Evolutionary conservation across 768 basidiomycete species (phyloP), one percentile per base, ranked within the genome.

Genomic region (Daedalea quercina): DNA sequence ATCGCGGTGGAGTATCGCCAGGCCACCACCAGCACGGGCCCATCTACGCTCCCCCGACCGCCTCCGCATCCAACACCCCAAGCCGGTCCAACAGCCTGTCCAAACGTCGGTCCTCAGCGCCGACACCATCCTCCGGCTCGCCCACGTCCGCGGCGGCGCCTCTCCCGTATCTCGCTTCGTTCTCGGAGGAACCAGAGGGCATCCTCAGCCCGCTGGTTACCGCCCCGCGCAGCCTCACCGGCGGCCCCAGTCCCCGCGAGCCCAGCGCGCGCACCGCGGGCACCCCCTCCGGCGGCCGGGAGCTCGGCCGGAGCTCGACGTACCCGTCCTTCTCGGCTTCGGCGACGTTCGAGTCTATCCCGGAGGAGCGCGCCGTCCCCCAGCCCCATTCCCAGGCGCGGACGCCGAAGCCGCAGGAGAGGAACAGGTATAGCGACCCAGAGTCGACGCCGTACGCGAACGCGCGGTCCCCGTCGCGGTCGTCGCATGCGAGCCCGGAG

Each of bases 171-270:
- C 51, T 67, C 13, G 24, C 55, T 12, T 59, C 55, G 31, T 65
- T 67, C 53, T 61, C 68, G 1, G 66, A 69, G 47, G 67, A 68
- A 49, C 68, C 68, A 0, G 60, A 56, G 1, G 56, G 53, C 4
- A 51, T 66, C 3, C 58, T 69, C 15, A 69, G 68, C 50, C 68
- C 67, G 8, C 57, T 69, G 12, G 25, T 67, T 9, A 31, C 28
- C 28, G 53, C 44, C 40, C 54, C 24, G 24, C 58, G 54, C 3
- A 25, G 43, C 15, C 23, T 50, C 42, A 17, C 24, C 2, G 34
- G 37, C 15, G 26, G 41, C 12, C n/a, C 40, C 42, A 59, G 25
- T 50, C 53, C 4, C 33, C 51, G 19, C 28, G n/a, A n/a, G n/a
- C n/a, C n/a, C n/a, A n/a, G n/a, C n/a, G n/a, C n/a, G n/a, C n/a